Evolutionary conservation across 2,329 filamentous ascomycete species (phyloP).

Genomic region (Ascocoryne sarcoides): DNA sequence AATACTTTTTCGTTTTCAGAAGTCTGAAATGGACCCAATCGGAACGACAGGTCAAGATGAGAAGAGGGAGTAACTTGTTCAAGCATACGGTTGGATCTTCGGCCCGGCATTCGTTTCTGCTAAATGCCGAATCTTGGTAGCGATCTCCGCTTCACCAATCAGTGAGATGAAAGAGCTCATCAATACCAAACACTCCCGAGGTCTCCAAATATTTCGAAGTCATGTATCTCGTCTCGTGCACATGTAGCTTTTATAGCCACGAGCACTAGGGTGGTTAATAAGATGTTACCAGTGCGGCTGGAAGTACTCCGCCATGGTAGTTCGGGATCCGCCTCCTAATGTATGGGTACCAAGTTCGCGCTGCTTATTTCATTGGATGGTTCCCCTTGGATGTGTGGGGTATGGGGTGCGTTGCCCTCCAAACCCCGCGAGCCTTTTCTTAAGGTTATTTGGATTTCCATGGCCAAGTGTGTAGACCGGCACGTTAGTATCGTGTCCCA

Average conservation of each 20-base stretch:
- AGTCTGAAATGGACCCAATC: too few species aligned
- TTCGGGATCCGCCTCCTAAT: not conserved
- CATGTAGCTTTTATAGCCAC: slow-evolving; percentile 1
- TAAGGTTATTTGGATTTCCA: not conserved
- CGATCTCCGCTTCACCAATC: slow-evolving; percentile 4
- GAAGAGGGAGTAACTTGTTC: too few species aligned
- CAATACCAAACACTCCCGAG: slow-evolving; percentile 9
- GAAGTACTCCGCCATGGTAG: not conserved
- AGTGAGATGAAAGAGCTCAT: slow-evolving; percentile 1
- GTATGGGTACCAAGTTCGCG: too few species aligned
- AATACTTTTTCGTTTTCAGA: too few species aligned
- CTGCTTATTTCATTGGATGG: too few species aligned
- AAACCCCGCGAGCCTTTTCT: not conserved
- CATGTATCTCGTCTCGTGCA: not conserved
- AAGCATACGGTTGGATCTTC: slow-evolving; percentile 5
- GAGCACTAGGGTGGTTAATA: not conserved
- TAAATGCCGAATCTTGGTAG: slow-evolving; percentile 10
- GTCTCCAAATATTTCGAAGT: slow-evolving; percentile 1
- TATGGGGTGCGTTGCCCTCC: not conserved
- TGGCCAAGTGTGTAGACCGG: not conserved
- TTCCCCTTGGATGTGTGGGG: not conserved
- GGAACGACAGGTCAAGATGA: too few species aligned
- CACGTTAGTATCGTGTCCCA: slow-evolving; percentile 2
- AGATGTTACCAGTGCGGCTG: not conserved
- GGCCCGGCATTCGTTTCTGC: slow-evolving; percentile 14